These are phyloP conservation scores for Phytophthora cajani DNA, from an alignment of 352 stramenopile genomes.

Conservation along the genomic window DNA sequence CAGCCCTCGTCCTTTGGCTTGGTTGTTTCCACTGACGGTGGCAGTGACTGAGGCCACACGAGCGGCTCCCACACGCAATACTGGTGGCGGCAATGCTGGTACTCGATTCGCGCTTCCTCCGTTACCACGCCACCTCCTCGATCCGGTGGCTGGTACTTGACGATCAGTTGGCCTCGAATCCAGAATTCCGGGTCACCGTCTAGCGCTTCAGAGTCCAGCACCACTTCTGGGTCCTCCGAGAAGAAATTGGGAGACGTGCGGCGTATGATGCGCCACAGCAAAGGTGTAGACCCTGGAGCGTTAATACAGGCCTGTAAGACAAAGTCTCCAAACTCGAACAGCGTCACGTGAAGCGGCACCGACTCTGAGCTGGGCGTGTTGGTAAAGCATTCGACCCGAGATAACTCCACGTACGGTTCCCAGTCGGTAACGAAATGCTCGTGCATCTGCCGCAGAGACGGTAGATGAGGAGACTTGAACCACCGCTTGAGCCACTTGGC, in stretches of 20 bases:
- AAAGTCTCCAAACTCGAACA: constrained; percentile 39
- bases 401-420: constrained; percentile 33
- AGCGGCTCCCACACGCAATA: constrained; percentile 38
- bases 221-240: constrained; percentile 22
- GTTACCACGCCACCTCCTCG: constrained; percentile 17
- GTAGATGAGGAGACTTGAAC: constrained; percentile 22
- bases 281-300: constrained; percentile 20
- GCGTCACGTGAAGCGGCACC: constrained; percentile 30
- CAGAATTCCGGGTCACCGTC: constrained; percentile 25
- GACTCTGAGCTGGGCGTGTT: constrained; percentile 20
- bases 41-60: constrained; percentile 12
- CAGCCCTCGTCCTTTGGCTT: constrained; percentile 26
- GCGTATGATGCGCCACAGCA: constrained; percentile 52
- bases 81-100: constrained; percentile 31
- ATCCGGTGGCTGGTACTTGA: constrained; percentile 30
- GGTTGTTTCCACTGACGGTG: constrained; percentile 1
- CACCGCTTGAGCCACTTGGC: constrained; percentile 45
- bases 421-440: constrained; percentile 41
- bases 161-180: constrained; percentile 34
- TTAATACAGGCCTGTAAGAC: constrained; percentile 49
- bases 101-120: constrained; percentile 33
- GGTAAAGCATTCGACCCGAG: constrained; percentile 32
- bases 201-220: constrained; percentile 3
- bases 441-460: constrained; percentile 54
- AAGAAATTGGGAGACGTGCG: constrained; percentile 15